These are phyloP conservation scores for Silybum marianum DNA, from an alignment of 129 eudicot genomes.

Conservation along the genomic window DNA sequence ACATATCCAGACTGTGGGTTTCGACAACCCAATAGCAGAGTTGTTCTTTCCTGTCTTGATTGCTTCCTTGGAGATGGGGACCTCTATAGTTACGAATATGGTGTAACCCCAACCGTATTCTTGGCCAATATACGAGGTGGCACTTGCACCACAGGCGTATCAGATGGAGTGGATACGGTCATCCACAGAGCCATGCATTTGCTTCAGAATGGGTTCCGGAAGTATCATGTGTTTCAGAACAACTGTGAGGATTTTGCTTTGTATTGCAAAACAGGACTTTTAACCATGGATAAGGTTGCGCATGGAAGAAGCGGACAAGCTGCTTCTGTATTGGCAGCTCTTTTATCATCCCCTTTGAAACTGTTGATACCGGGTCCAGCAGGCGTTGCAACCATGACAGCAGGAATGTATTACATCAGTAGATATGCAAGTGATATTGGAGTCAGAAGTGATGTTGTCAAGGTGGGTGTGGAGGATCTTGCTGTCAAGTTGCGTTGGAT, in stretches of 20 bases:
- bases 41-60: slow-evolving; percentile 49
- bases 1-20: slow-evolving; percentile 56
- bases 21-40: slow-evolving; percentile 41
- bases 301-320: slow-evolving; percentile 55
- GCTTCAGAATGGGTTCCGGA: slow-evolving; percentile 60
- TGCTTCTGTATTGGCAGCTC: slow-evolving; percentile 57
- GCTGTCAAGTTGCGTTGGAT: slow-evolving; percentile 51
- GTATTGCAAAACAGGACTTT: slow-evolving; percentile 60
- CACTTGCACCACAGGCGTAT: slow-evolving; percentile 53
- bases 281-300: slow-evolving; percentile 11
- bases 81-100: slow-evolving; percentile 47
- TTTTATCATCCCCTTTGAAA: slow-evolving; percentile 51
- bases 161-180: slow-evolving; percentile 46
- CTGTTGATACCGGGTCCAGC: slow-evolving; percentile 49
- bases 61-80: slow-evolving; percentile 48
- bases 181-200: slow-evolving; percentile 56
- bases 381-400: slow-evolving; percentile 61
- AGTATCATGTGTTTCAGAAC: slow-evolving; percentile 44
- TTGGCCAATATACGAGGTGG: slow-evolving; percentile 54
- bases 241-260: slow-evolving; percentile 68
- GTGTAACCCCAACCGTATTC: slow-evolving; percentile 30
- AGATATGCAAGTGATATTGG: slow-evolving; percentile 63
- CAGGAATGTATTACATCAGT: slow-evolving; percentile 63
- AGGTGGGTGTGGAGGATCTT: slow-evolving; percentile 63
- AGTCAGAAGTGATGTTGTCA: slow-evolving; percentile 54